These are phyloP conservation scores for Xylaria venustula DNA, from an alignment of 495 filamentous ascomycete species.

Conservation along the genomic window DNA sequence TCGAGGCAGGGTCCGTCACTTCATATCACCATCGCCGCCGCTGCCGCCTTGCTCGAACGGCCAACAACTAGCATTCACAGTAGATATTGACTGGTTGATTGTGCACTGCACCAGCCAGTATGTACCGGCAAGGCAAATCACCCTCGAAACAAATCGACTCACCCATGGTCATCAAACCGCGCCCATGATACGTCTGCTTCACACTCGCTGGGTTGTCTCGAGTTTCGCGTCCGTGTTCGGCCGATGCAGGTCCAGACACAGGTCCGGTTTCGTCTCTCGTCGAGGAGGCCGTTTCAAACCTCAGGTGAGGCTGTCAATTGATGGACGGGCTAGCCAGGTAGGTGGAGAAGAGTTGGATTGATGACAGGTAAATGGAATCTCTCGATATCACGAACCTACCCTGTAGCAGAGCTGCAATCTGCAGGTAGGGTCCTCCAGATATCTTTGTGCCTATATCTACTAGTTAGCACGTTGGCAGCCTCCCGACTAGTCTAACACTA, in stretches of 20 bases:
- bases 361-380: neutral
- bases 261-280: neutral
- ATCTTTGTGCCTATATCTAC: neutral
- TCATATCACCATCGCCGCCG: neutral
- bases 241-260: too few species aligned
- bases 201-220: conserved; percentile 5
- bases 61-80: neutral
- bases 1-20: neutral
- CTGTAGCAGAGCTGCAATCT: neutral
- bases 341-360: too few species aligned
- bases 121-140: neutral
- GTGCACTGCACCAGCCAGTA: neutral
- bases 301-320: neutral
- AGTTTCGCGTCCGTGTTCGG: neutral
- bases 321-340: neutral
- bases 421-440: neutral
- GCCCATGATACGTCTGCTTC: conserved; percentile 28
- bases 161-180: conserved; percentile 30
- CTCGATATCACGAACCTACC: neutral
- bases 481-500: neutral
- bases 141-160: conserved; percentile 19
- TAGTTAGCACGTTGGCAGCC: neutral
- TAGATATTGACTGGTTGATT: too few species aligned
- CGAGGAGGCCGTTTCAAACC: neutral
- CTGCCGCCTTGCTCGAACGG: too few species aligned